phyloP scores from a whole-genome alignment of 1,284 basidiomycete genomes.

The Apiotrichum domesticum region DNA sequence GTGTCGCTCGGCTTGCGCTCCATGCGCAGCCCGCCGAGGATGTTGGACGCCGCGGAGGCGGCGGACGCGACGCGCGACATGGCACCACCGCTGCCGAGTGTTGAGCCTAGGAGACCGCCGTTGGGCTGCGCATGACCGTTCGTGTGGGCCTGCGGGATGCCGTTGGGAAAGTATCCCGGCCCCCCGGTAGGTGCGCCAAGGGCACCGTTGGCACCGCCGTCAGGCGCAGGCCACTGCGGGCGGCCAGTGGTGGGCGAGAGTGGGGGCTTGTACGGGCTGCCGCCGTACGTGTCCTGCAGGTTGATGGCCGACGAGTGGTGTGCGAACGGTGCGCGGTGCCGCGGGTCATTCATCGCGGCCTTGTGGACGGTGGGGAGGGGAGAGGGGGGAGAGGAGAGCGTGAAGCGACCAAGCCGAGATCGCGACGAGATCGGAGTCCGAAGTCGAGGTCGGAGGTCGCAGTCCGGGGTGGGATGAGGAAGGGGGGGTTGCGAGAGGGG shows the following conservation, averaged over 20 bases:
- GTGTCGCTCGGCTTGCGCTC: constrained; percentile 11
- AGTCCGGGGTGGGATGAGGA: too few species aligned
- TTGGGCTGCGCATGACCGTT: too few species aligned
- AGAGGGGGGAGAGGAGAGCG: background rate
- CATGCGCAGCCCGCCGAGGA: constrained; percentile 3
- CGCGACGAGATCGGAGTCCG: too few species aligned
- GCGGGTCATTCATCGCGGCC: constrained; percentile 27
- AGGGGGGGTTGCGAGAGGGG: too few species aligned
- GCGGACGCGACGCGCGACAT: constrained; percentile 2
- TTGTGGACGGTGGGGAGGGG: background rate
- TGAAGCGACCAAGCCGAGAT: too few species aligned
- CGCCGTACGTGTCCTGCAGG: constrained; percentile 4
- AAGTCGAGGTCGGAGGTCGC: too few species aligned
- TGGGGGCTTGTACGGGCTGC: background rate
- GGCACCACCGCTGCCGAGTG: background rate
- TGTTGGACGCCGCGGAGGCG: background rate
- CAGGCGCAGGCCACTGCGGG: background rate
- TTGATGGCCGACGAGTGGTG: constrained; percentile 24
- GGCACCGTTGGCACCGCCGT: background rate
- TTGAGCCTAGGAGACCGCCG: background rate
- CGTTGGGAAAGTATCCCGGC: constrained; percentile 10
- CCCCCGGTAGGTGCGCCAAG: background rate
- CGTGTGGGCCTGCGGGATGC: background rate
- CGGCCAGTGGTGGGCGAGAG: background rate
- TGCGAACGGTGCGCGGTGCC: constrained; percentile 39